phyloP scores from a whole-genome alignment of 179 eudicot genomes.

The Corrigiola litoralis region DNA sequence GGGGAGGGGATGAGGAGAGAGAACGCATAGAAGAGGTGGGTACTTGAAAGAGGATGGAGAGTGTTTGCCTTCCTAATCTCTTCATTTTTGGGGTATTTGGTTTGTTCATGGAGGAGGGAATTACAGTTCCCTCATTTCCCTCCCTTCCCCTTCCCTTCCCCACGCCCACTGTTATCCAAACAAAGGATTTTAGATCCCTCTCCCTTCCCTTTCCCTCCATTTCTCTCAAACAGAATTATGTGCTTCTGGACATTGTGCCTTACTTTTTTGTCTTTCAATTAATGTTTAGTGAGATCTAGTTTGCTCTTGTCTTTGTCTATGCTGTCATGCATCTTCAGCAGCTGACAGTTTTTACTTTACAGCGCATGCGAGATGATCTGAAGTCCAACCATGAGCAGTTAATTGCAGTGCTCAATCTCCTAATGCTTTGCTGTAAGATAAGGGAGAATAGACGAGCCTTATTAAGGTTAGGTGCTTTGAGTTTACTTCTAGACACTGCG shows the following conservation, averaged over 20 bases:
- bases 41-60: too few relatives aligned
- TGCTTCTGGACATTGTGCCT: background rate
- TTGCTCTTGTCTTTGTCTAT: background rate
- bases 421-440: slow-evolving; percentile 94
- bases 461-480: slow-evolving; percentile 73
- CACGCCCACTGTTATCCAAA: too few relatives aligned
- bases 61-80: too few relatives aligned
- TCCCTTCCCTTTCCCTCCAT: too few relatives aligned
- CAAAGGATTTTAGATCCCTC: too few relatives aligned
- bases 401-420: slow-evolving; percentile 82
- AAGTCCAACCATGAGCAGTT: slow-evolving; percentile 96
- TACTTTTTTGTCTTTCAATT: background rate
- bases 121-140: too few relatives aligned
- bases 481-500: slow-evolving; percentile 91
- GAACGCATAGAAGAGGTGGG: too few relatives aligned
- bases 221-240: too few relatives aligned
- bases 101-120: too few relatives aligned
- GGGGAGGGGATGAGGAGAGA: too few relatives aligned
- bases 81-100: too few relatives aligned
- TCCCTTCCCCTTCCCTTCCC: too few relatives aligned
- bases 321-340: background rate
- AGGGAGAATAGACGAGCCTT: slow-evolving; percentile 89
- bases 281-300: background rate
- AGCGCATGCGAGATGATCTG: slow-evolving; percentile 84
- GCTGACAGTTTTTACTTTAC: slow-evolving; percentile 18